A percentile compares a stretch with the other conserved stretches of the same genome.
Evolutionary conservation across 2,329 filamentous ascomycete genomes (phyloP).

Genomic region (Calycina herbarum): DNA sequence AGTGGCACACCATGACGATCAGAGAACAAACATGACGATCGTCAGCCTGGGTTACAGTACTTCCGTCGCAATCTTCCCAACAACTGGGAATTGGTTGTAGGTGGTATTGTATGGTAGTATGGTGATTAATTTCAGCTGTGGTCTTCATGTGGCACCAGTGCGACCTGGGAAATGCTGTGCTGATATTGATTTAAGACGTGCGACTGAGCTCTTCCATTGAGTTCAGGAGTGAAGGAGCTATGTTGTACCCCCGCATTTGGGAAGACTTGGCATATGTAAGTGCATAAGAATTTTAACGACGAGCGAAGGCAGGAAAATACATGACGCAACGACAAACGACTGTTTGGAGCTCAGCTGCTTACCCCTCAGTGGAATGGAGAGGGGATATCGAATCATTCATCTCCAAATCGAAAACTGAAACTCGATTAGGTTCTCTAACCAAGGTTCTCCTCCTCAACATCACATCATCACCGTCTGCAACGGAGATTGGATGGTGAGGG

Average conservation of each 20-base stretch:
- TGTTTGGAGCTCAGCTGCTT: constrained; percentile 1
- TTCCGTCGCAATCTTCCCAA: too few species aligned
- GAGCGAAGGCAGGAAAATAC: neutral
- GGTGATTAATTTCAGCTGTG: neutral
- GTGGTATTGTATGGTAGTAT: neutral
- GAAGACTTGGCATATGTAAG: neutral
- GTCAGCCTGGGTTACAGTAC: too few species aligned
- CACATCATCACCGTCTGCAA: neutral
- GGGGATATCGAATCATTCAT: neutral
- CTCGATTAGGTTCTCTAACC: neutral
- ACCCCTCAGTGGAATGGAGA: neutral
- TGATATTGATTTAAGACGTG: neutral
- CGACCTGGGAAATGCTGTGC: neutral
- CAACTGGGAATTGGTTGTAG: too few species aligned
- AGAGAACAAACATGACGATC: too few species aligned
- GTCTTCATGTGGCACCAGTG: neutral
- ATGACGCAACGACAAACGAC: neutral
- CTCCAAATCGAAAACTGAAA: neutral
- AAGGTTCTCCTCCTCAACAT: neutral
- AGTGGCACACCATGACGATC: too few species aligned
- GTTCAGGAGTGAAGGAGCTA: neutral
- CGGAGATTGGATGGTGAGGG: too few species aligned
- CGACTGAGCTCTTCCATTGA: too few species aligned
- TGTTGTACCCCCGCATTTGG: neutral
- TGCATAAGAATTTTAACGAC: neutral